Evolutionary conservation across 768 basidiomycete species (phyloP), one percentile per base, ranked within the genome.

Genomic region (Phallus indusiatus): DNA sequence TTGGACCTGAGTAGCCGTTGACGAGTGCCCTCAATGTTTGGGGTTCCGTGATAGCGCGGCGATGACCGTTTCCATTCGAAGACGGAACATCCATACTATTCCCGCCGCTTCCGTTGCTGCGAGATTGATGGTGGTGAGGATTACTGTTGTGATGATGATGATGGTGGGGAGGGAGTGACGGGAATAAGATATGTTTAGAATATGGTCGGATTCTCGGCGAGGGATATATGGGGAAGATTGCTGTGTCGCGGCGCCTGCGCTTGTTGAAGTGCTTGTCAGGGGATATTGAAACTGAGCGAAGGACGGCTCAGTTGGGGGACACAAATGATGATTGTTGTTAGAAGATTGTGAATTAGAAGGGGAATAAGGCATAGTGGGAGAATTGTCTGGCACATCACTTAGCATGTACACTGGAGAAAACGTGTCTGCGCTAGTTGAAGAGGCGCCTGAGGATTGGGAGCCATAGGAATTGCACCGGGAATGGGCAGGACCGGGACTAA

Each of bases 41-140:
- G 21, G 82, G 76, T 51, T 84, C 84, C 33, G 80, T 81, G 54
- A 79, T 72, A 42, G 82, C 75, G 54, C 84, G 78, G 61, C 83
- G 76, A 63, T 81, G 81, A 46, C 76, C 75, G 66, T 78, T 85
- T 14, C 79, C 71, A 59, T 79, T 63, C 47, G 78, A 67, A 9
- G 74, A 70, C 7, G 37, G 49, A 10, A 52, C 34, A 42, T 42
- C 42, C 12, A 42, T 42, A 42, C n/a, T 42, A 42, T 42, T 42
- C n/a, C 42, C 42, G 42, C 42, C 42, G 28, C 28, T 28, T 42
- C 42, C 42, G 42, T 42, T 42, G 42, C 42, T 42, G 42, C 42
- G 42, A 12, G 42, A 42, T 4, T 42, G 42, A 42, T 42, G 42
- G 42, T 42, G 42, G 42, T 28, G 28, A 28, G 28, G 28, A 28